A percentile compares a stretch with the other conserved stretches of the same genome.
These are phyloP conservation scores for Sordariomycetes sp. DNA, from an alignment of 2,329 filamentous ascomycete genomes.

Conservation along the genomic window DNA sequence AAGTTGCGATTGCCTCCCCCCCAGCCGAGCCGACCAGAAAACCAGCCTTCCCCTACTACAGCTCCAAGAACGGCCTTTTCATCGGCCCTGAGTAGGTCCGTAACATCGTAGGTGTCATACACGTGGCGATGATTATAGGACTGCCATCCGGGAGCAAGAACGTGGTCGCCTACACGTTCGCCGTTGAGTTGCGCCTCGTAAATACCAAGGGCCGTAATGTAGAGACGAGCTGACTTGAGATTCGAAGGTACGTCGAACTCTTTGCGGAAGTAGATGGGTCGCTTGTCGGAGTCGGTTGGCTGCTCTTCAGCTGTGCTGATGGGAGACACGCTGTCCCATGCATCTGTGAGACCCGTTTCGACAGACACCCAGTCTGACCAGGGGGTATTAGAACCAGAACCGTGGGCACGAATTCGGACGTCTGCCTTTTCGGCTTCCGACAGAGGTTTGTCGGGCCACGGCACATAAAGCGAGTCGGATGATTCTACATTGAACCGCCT, in stretches of 20 bases:
- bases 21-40: constrained; percentile 24
- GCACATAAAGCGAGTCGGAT: too few relatives aligned
- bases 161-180: constrained; percentile 23
- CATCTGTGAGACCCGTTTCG: too few relatives aligned
- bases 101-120: constrained; percentile 46
- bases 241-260: constrained; percentile 14
- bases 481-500: too few relatives aligned
- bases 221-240: constrained; percentile 28
- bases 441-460: too few relatives aligned
- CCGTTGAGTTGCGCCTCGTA: constrained; percentile 40
- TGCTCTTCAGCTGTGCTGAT: too few relatives aligned
- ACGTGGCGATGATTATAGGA: constrained; percentile 38
- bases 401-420: too few relatives aligned
- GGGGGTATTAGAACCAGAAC: too few relatives aligned
- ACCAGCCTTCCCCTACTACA: constrained; percentile 42
- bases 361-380: too few relatives aligned
- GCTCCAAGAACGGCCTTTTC: constrained; percentile 28
- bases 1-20: constrained; percentile 17
- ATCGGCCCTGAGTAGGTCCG: constrained; percentile 21
- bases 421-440: too few relatives aligned
- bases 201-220: constrained; percentile 34
- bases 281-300: too few relatives aligned
- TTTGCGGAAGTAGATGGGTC: constrained; percentile 23
- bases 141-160: constrained; percentile 42
- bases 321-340: too few relatives aligned